Evolutionary conservation across 2,329 filamentous ascomycete species (phyloP).

Genomic region (Paecilomyces sp.): DNA sequence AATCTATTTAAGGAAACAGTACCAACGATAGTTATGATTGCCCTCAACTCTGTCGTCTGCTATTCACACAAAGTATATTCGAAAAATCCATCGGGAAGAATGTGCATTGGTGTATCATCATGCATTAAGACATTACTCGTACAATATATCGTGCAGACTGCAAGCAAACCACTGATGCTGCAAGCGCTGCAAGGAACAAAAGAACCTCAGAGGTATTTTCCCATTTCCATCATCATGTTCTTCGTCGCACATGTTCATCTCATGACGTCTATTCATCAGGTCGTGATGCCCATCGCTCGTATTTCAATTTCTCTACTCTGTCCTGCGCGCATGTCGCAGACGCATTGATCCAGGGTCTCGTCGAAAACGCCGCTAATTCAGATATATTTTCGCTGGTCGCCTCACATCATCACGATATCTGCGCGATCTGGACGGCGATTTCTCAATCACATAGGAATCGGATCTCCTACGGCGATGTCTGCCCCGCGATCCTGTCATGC

Average conservation of each 20-base stretch:
- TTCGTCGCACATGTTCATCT: not conserved
- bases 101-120: not conserved
- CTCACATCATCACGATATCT: not conserved
- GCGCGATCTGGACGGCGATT: not conserved
- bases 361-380: not conserved
- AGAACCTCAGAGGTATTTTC: not conserved
- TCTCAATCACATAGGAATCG: not conserved
- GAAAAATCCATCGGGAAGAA: no score
- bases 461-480: slow-evolving; percentile 14
- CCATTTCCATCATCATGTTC: not conserved
- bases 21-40: no score
- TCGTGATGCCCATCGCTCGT: not conserved
- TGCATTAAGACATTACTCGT: not conserved
- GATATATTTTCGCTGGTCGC: not conserved
- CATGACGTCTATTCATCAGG: not conserved
- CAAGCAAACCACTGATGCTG: not conserved
- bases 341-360: not conserved
- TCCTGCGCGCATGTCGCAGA: not conserved
- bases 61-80: no score
- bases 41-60: no score
- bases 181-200: not conserved
- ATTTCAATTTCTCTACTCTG: not conserved
- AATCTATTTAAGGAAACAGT: no score
- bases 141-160: not conserved
- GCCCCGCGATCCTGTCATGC: slow-evolving; percentile 1